Percentiles rank a stretch among this genome's conserved stretches.
These are phyloP conservation scores for Neoboletus brunneissimus DNA, from an alignment of 768 basidiomycete species.

Conservation along the genomic window DNA sequence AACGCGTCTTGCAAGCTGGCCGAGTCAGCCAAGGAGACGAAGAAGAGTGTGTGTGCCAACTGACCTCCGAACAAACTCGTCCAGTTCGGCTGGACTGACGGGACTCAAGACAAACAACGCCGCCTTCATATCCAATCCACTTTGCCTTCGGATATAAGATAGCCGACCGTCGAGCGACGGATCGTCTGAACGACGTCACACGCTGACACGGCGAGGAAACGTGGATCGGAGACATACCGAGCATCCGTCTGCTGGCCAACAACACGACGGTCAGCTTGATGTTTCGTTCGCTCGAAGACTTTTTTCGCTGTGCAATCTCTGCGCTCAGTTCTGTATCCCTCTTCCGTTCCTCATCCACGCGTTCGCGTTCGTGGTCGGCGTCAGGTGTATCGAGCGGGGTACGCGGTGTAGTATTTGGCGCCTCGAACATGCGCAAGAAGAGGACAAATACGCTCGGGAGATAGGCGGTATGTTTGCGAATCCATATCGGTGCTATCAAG, in stretches of 20 bases:
- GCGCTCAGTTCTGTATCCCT: constrained; percentile 74
- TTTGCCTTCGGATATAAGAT: constrained; percentile 83
- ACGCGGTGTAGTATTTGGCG: constrained; percentile 40
- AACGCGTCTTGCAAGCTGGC: constrained; percentile 82
- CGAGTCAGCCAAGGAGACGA: background rate
- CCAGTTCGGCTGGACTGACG: constrained; percentile 79
- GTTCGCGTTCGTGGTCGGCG: constrained; percentile 52
- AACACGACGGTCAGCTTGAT: constrained; percentile 95
- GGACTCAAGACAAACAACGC: constrained; percentile 94
- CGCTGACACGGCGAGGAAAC: background rate
- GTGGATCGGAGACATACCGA: constrained; percentile 53
- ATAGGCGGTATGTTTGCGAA: constrained; percentile 90
- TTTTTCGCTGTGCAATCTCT: constrained; percentile 79
- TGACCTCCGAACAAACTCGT: constrained; percentile 85
- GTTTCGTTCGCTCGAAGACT: constrained; percentile 73
- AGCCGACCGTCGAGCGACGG: constrained; percentile 78
- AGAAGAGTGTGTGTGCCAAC: background rate
- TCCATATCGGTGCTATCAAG: constrained; percentile 96
- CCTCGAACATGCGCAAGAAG: constrained; percentile 82
- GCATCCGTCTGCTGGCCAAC: constrained; percentile 81
- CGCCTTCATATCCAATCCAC: constrained; percentile 86
- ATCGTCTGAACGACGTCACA: constrained; percentile 56
- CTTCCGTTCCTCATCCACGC: constrained; percentile 64
- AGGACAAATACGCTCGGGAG: constrained; percentile 92
- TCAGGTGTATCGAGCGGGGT: constrained; percentile 57